Percentiles rank a stretch among this genome's conserved stretches.
These are phyloP conservation scores for Cercospora zeina DNA, from an alignment of 2,329 filamentous ascomycete species.

Conservation along the genomic window DNA sequence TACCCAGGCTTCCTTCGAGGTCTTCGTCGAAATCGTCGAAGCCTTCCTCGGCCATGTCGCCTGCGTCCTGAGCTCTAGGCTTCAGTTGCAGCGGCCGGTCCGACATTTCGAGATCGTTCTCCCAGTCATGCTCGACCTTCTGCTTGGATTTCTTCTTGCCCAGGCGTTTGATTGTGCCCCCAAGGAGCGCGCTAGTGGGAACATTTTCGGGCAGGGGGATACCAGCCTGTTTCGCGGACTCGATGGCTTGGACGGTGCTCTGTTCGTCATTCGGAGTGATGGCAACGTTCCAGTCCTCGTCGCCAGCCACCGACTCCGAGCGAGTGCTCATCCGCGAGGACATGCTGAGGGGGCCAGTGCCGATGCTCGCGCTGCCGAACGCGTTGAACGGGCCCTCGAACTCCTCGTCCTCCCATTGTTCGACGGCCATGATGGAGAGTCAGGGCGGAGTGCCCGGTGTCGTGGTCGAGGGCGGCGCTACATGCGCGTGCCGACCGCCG, in stretches of 20 bases:
- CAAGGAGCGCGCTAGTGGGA: conserved; percentile 82
- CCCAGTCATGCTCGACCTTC: conserved; percentile 54
- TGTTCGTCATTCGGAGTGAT: conserved; percentile 81
- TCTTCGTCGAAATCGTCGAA: conserved; percentile 75
- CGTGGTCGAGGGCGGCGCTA: conserved; percentile 11
- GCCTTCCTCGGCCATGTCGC: conserved; percentile 42
- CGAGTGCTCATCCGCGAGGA: conserved; percentile 77
- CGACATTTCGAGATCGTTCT: conserved; percentile 52
- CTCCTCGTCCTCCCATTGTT: conserved; percentile 63
- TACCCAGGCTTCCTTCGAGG: conserved; percentile 92
- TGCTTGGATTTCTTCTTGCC: conserved; percentile 57
- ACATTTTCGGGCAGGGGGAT: conserved; percentile 88
- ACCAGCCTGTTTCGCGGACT: conserved; percentile 81
- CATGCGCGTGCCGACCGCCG: conserved; percentile 10
- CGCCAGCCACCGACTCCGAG: conserved; percentile 67
- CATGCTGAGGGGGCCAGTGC: conserved; percentile 68
- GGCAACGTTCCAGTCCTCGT: conserved; percentile 86
- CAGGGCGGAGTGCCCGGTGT: conserved; percentile 45
- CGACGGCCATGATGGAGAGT: conserved; percentile 54
- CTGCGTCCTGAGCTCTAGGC: conserved; percentile 32
- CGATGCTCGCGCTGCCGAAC: conserved; percentile 57
- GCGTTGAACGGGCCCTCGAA: conserved; percentile 63
- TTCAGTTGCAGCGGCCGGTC: conserved; percentile 48
- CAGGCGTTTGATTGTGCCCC: conserved; percentile 88
- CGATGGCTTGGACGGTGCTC: conserved; percentile 81